Evolutionary conservation across 305 asterid species (phyloP), one percentile per base, ranked within the genome.

Genomic region (Salvia sclarea): DNA sequence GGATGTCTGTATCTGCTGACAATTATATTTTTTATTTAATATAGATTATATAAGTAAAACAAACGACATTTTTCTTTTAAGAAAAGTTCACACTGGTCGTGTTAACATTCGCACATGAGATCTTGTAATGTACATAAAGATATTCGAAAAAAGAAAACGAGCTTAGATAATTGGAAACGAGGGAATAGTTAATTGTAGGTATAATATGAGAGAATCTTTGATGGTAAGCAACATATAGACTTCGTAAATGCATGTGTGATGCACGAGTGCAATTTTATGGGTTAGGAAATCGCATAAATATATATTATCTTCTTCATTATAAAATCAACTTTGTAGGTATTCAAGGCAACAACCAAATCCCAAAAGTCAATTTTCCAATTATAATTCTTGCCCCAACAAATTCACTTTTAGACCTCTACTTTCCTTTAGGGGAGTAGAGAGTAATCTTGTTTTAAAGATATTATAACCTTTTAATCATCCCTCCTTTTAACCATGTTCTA

Each of bases 261-360:
- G 33, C 70, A 55, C 53, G n/a, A 18, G 21, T 25, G 35, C 21
- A 56, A 17, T 49, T 22, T 16, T 47, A n/a, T 70, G 66, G 63
- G 69, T 38, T 66, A 43, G 8, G 72, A 18, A 63, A 76, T 75
- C 79, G 57, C 60, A 69, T 74, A 80, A 55, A 45, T 25, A 20
- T 59, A 76, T 85, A 80, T 79, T 80, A 76, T 55, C 49, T 53
- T 57, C 80, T 74, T 71, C 61, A 78, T 75, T 79, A 18, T 41
- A 37, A 76, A 82, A 77, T 80, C 73, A 78, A n/a, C 14, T 72
- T 38, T 79, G 79, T 77, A 59, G 81, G 72, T 75, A 25, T 17
- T 56, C 64, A 48, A 65, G 79, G 79, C 75, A 76, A 66, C 89
- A 82, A 6, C 7, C 22, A 49, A 61, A 38, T 77, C 68, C 68